Evolutionary conservation across 495 filamentous ascomycete species (phyloP).

Genomic region (Penicillium fimorum): DNA sequence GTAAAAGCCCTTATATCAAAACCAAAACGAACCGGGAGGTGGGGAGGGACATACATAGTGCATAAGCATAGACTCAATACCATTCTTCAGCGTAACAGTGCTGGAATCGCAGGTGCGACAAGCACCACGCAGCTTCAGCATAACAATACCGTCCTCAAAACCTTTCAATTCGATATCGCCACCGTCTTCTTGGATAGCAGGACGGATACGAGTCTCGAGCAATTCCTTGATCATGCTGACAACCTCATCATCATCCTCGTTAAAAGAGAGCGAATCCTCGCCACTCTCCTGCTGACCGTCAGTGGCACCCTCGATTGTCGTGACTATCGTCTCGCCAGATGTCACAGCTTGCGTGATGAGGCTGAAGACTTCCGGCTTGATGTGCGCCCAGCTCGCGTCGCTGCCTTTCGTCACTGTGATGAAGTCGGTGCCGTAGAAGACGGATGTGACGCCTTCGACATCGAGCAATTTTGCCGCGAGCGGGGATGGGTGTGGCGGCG

Average conservation of each 20-base stretch:
- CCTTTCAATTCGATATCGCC: slow-evolving; percentile 94
- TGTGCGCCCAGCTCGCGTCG: slow-evolving; percentile 87
- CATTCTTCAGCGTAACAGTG: slow-evolving; percentile 92
- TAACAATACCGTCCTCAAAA: slow-evolving; percentile 81
- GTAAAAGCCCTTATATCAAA: slow-evolving; percentile 23
- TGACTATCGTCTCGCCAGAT: slow-evolving; percentile 77
- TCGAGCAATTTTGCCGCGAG: slow-evolving; percentile 85
- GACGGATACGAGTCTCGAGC: slow-evolving; percentile 91
- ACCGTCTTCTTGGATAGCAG: slow-evolving; percentile 95
- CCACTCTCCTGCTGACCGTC: slow-evolving; percentile 54
- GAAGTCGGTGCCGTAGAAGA: slow-evolving; percentile 95
- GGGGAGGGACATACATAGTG: slow-evolving; percentile 57
- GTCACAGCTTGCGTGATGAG: slow-evolving; percentile 90
- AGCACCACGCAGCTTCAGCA: slow-evolving; percentile 85
- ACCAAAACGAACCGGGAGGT: neutral
- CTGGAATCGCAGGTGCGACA: slow-evolving; percentile 95
- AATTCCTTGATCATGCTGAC: slow-evolving; percentile 98
- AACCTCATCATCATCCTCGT: slow-evolving; percentile 88
- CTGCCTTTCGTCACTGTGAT: slow-evolving; percentile 92
- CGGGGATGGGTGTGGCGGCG: slow-evolving; percentile 89
- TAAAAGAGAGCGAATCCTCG: slow-evolving; percentile 68
- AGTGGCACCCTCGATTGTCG: slow-evolving; percentile 60
- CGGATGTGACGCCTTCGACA: slow-evolving; percentile 84
- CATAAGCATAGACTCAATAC: slow-evolving; percentile 98
- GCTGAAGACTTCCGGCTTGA: slow-evolving; percentile 93